Conservation (phyloP, 2,329 filamentous ascomycete species). For the Neonectria ditissima region DNA sequence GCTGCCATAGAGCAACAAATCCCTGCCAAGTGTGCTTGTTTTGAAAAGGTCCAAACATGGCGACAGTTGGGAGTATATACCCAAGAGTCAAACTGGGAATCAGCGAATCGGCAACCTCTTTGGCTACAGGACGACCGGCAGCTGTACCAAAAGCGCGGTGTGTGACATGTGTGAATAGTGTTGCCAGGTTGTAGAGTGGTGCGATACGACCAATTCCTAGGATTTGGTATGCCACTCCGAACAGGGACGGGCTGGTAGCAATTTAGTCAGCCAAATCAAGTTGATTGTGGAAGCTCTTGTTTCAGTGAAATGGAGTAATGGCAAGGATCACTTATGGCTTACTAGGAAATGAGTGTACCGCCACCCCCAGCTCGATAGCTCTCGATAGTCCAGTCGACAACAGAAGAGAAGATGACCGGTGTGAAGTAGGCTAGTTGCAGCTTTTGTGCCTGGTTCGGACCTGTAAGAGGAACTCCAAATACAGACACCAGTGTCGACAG, state of each 20-base stretch:
- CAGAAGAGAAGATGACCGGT: not conserved
- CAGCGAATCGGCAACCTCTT: not conserved
- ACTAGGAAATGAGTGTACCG: not conserved
- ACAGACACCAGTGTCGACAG: not conserved
- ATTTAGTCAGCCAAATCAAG: not conserved
- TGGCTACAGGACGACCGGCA: not conserved
- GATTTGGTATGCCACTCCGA: not conserved
- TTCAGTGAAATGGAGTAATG: not conserved
- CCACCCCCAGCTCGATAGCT: not conserved
- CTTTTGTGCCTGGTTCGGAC: not conserved
- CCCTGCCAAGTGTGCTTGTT: not conserved
- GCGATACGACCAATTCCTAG: not conserved
- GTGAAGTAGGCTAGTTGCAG: not conserved
- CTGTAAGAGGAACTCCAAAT: not conserved
- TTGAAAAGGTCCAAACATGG: not conserved
- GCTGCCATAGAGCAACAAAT: not conserved
- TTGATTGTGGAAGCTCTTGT: not conserved
- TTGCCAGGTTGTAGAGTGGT: constrained; percentile 1
- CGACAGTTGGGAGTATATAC: not conserved
- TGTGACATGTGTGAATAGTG: not conserved
- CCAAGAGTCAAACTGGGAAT: not conserved
- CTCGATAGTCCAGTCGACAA: not conserved
- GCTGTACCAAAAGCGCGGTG: not conserved
- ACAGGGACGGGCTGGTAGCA: not conserved
- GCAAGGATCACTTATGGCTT: not conserved